Conservation (phyloP, 495 filamentous ascomycete species). For the Chaetomium tenue region DNA sequence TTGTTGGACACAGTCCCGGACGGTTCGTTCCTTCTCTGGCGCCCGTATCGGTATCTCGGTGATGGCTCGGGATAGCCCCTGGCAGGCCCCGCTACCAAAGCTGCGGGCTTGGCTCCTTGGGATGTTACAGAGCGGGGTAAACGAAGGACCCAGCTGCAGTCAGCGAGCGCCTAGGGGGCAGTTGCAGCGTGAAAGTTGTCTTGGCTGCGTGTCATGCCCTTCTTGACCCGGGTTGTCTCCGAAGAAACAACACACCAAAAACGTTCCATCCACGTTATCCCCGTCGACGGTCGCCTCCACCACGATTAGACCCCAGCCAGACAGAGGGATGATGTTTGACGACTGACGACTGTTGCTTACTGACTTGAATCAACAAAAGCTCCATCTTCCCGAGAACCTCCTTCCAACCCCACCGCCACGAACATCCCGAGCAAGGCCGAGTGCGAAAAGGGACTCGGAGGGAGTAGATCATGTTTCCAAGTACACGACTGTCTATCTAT, state of each 20-base stretch:
- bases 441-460: neutral
- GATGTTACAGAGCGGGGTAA: conserved; percentile 11
- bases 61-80: conserved; percentile 31
- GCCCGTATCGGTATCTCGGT: conserved; percentile 25
- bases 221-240: neutral
- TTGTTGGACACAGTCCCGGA: neutral
- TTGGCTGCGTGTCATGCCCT: neutral
- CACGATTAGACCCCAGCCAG: neutral
- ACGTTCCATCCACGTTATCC: too few relatives aligned
- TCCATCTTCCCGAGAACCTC: conserved; percentile 9
- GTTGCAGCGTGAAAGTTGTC: neutral
- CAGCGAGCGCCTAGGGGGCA: neutral
- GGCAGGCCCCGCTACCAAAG: neutral
- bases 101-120: neutral
- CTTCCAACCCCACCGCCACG: neutral
- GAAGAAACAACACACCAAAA: neutral
- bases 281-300: too few relatives aligned
- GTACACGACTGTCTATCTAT: neutral
- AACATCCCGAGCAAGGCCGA: conserved; percentile 5
- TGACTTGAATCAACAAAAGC: neutral
- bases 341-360: neutral
- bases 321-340: neutral
- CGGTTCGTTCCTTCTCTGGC: neutral
- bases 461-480: neutral
- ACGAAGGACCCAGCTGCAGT: neutral